Evolutionary conservation across 2,329 filamentous ascomycete genomes (phyloP).

Genomic region (Chaetomium sp.): DNA sequence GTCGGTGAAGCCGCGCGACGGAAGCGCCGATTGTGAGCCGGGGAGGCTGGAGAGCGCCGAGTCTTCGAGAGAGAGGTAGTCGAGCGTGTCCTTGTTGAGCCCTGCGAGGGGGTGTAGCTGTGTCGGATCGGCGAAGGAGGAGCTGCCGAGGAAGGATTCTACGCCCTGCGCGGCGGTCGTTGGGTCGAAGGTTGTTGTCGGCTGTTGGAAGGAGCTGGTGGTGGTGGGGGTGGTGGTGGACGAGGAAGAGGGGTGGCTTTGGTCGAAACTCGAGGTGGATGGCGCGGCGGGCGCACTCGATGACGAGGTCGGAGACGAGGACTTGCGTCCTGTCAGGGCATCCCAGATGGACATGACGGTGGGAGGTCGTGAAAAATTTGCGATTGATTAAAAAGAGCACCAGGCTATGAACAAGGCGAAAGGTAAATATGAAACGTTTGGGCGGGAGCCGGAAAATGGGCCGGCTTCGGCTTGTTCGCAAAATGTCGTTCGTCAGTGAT

Average conservation of each 20-base stretch:
- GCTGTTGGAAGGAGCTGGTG: slow-evolving; percentile 28
- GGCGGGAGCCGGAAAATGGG: slow-evolving; percentile 5
- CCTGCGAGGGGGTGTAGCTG: slow-evolving; percentile 89
- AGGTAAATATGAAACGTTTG: background rate
- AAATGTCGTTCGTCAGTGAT: slow-evolving; percentile 6
- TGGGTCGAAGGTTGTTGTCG: slow-evolving; percentile 60
- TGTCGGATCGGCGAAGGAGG: slow-evolving; percentile 76
- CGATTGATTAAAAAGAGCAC: slow-evolving; percentile 6
- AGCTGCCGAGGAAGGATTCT: slow-evolving; percentile 74
- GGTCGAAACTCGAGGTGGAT: slow-evolving; percentile 35
- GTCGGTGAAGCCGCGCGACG: slow-evolving; percentile 94
- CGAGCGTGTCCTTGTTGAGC: slow-evolving; percentile 84
- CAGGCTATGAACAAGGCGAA: slow-evolving; percentile 3
- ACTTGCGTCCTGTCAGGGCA: slow-evolving; percentile 55
- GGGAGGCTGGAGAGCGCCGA: slow-evolving; percentile 79
- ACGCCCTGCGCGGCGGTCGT: slow-evolving; percentile 65
- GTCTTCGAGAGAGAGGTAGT: slow-evolving; percentile 93
- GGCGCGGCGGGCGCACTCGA: slow-evolving; percentile 40
- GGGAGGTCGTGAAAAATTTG: slow-evolving; percentile 5
- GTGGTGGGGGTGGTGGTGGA: slow-evolving; percentile 2
- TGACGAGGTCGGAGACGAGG: slow-evolving; percentile 34
- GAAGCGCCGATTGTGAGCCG: slow-evolving; percentile 78
- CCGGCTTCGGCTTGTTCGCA: slow-evolving; percentile 6
- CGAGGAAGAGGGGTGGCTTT: too few relatives aligned
- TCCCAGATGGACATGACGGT: slow-evolving; percentile 53